phyloP scores from a whole-genome alignment of 768 basidiomycete genomes.

The Gautieria morchelliformis region DNA sequence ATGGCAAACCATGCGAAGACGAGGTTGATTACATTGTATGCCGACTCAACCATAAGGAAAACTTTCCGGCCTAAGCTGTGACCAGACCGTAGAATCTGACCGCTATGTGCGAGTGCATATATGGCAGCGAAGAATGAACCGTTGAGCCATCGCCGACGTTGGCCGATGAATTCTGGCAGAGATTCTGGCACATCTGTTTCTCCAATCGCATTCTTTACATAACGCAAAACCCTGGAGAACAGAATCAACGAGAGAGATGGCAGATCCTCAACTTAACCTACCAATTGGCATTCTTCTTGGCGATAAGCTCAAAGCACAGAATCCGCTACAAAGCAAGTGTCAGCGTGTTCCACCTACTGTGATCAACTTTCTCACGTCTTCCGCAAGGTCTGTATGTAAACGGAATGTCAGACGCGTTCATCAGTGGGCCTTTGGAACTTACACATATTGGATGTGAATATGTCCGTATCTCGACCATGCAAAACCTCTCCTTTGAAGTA shows the following conservation, averaged over 20 bases:
- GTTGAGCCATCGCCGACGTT: conserved; percentile 82
- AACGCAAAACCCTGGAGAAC: conserved; percentile 79
- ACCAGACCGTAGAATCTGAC: conserved; percentile 70
- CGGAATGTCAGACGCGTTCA: not conserved
- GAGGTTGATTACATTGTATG: conserved; percentile 82
- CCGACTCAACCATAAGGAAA: conserved; percentile 66
- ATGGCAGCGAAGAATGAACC: conserved; percentile 94
- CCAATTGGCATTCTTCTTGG: conserved; percentile 74
- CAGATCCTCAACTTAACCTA: conserved; percentile 27
- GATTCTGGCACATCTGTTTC: conserved; percentile 93
- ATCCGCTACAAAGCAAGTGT: conserved; percentile 50
- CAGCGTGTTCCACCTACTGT: not conserved
- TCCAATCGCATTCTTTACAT: conserved; percentile 87
- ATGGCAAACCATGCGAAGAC: conserved; percentile 92
- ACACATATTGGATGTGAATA: conserved; percentile 97
- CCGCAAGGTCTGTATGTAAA: conserved; percentile 61
- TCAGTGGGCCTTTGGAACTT: conserved; percentile 18
- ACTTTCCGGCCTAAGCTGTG: conserved; percentile 73
- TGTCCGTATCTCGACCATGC: conserved; percentile 77
- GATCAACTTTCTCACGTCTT: conserved; percentile 49
- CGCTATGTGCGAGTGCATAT: conserved; percentile 83
- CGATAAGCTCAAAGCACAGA: conserved; percentile 71
- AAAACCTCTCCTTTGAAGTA: conserved; percentile 96
- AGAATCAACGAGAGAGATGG: conserved; percentile 22
- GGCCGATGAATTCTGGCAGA: conserved; percentile 87